Percentiles rank a stretch among this genome's conserved stretches.
These are phyloP conservation scores for Erysimum cheiranthoides DNA, from an alignment of 345 rosid species.

Conservation along the genomic window DNA sequence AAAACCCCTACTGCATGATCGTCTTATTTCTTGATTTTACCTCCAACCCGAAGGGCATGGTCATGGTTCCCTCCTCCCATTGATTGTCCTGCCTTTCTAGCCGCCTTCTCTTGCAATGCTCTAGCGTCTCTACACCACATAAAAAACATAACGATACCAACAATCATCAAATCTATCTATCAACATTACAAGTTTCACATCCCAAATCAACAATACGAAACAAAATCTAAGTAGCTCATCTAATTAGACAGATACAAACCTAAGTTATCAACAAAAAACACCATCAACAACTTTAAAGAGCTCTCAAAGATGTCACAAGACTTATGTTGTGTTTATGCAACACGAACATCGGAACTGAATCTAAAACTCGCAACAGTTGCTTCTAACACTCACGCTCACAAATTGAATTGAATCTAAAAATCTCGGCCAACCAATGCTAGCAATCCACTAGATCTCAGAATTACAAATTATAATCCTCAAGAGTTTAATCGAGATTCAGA, in stretches of 20 bases:
- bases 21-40: slow-evolving; percentile 46
- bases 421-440: no score
- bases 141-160: neutral
- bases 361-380: no score
- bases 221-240: neutral
- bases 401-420: no score
- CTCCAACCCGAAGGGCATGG: slow-evolving; percentile 40
- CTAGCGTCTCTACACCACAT: slow-evolving; percentile 63
- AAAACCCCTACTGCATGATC: neutral
- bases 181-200: neutral
- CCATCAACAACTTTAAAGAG: neutral
- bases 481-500: no score
- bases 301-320: neutral
- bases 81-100: slow-evolving; percentile 72
- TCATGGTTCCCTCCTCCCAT: slow-evolving; percentile 52
- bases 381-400: no score
- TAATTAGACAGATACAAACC: neutral
- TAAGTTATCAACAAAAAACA: neutral
- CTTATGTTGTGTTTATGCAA: neutral
- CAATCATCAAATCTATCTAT: neutral
- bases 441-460: no score
- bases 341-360: no score
- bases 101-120: slow-evolving; percentile 81
- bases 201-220: neutral
- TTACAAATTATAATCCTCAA: no score